Evolutionary conservation across 441 rosid species (phyloP).

Genomic region (Lepidium campestre): DNA sequence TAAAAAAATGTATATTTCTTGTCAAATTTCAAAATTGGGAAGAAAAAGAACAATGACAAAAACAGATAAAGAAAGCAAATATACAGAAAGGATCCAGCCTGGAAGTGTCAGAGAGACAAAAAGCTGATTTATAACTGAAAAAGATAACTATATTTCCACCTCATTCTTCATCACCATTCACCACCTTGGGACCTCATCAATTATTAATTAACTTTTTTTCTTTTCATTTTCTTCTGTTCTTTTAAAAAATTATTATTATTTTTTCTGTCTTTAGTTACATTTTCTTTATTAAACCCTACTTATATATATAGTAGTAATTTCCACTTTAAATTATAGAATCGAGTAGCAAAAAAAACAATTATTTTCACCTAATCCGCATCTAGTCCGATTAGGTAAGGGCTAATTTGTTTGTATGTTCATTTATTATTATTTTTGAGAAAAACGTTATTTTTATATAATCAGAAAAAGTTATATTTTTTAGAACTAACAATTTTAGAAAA

Average conservation of each 20-base stretch:
- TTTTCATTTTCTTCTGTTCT: background rate
- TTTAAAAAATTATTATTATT: too few relatives aligned
- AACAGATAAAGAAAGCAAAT: conserved; percentile 12
- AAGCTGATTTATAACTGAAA: conserved; percentile 23
- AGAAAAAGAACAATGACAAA: background rate
- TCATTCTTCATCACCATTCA: conserved; percentile 8
- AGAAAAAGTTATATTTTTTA: too few relatives aligned
- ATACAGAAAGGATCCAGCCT: conserved; percentile 31
- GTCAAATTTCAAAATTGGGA: conserved; percentile 3
- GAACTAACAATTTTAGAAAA: too few relatives aligned
- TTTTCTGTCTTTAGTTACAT: background rate
- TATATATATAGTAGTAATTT: too few relatives aligned
- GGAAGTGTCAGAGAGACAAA: conserved; percentile 26
- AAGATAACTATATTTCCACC: conserved; percentile 16
- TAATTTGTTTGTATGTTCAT: too few relatives aligned
- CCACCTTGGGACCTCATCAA: conserved; percentile 14
- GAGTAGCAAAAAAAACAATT: too few relatives aligned
- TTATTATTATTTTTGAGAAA: too few relatives aligned
- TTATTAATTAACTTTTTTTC: background rate
- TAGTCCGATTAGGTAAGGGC: too few relatives aligned
- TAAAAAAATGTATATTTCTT: background rate
- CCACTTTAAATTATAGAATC: too few relatives aligned
- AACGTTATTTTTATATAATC: too few relatives aligned
- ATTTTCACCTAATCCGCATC: too few relatives aligned
- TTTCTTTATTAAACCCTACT: background rate